These are phyloP conservation scores for Petrea volubilis DNA, from an alignment of 257 asterid species.

Conservation along the genomic window DNA sequence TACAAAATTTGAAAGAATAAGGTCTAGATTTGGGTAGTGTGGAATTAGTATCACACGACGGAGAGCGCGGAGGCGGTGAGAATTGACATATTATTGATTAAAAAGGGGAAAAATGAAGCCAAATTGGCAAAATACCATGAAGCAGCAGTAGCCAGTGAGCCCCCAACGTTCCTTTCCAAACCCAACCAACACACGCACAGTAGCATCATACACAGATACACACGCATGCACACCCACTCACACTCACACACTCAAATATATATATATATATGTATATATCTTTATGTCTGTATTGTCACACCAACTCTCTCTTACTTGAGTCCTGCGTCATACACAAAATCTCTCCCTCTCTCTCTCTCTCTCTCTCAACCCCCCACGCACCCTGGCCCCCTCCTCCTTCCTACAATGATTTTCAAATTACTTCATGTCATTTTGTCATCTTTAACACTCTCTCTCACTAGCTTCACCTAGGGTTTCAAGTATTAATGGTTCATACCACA, in stretches of 20 bases:
- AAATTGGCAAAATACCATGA: background rate
- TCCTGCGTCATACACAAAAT: constrained; percentile 21
- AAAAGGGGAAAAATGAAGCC: no score
- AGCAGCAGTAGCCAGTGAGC: background rate
- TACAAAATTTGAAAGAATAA: no score
- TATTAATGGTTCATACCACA: constrained; percentile 17
- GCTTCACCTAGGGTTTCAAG: constrained; percentile 37
- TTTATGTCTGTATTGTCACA: background rate
- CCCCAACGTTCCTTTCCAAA: constrained; percentile 22
- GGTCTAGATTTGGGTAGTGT: background rate
- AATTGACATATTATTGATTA: no score
- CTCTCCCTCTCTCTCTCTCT: background rate
- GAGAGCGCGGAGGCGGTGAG: no score
- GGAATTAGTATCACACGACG: constrained; percentile 1
- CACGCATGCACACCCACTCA: constrained; percentile 19
- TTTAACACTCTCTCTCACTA: constrained; percentile 27
- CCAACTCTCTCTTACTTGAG: constrained; percentile 23
- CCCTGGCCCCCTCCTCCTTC: constrained; percentile 22
- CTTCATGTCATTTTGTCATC: constrained; percentile 24
- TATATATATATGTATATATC: background rate
- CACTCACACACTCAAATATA: background rate
- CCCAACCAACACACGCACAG: background rate
- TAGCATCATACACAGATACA: constrained; percentile 5
- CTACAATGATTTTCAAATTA: constrained; percentile 23
- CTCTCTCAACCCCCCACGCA: constrained; percentile 9